phyloP scores from a whole-genome alignment of 345 rosid species.

The Draba incana region DNA sequence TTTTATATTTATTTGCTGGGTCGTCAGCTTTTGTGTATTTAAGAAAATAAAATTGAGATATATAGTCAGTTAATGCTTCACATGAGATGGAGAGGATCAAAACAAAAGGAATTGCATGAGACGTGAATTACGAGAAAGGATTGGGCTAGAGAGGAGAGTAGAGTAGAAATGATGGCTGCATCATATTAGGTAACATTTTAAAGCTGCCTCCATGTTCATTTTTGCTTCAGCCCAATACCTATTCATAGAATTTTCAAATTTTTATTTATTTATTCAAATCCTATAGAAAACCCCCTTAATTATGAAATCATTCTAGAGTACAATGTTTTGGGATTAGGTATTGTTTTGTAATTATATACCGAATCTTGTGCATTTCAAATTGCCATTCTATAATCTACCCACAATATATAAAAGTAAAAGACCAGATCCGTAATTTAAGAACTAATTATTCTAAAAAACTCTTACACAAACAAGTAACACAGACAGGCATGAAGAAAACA shows the following conservation, averaged over 20 bases:
- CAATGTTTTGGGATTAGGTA: not conserved
- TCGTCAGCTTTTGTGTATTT: not conserved
- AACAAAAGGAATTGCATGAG: conserved; percentile 38
- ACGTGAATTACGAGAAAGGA: conserved; percentile 32
- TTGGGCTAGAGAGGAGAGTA: conserved; percentile 36
- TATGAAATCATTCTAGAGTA: not conserved
- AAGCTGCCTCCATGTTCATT: conserved; percentile 58
- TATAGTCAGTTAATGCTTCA: not conserved
- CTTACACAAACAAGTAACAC: too few species aligned
- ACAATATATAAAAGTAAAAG: not conserved
- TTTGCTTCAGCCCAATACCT: conserved; percentile 24
- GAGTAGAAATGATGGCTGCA: conserved; percentile 58
- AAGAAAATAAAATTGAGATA: not conserved
- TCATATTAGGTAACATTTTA: conserved; percentile 49
- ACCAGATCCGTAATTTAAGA: not conserved
- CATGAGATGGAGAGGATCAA: conserved; percentile 12
- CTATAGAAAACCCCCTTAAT: not conserved
- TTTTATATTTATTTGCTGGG: too few species aligned
- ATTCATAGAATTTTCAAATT: conserved; percentile 13
- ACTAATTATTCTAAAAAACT: too few species aligned
- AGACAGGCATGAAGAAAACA: too few species aligned
- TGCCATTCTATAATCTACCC: not conserved
- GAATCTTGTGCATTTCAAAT: not conserved
- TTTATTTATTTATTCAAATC: not conserved
- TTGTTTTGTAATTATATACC: not conserved